Conservation (phyloP, 2,329 filamentous ascomycete genomes). For the Xylariaceae sp. region DNA sequence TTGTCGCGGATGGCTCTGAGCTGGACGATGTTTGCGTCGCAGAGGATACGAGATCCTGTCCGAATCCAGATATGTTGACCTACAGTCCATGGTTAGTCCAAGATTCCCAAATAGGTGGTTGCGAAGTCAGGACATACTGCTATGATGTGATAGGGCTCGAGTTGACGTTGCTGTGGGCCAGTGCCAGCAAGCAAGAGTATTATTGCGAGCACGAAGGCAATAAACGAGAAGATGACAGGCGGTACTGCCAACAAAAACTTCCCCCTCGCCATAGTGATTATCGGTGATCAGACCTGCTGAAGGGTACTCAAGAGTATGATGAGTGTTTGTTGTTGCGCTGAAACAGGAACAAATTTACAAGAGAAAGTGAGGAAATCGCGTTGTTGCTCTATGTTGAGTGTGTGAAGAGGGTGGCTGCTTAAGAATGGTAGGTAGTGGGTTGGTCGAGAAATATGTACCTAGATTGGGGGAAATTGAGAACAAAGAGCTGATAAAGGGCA, state of each 20-base stretch:
- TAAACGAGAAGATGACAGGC: slow-evolving; percentile 27
- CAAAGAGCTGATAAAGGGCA: too few species aligned
- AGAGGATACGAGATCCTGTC: slow-evolving; percentile 36
- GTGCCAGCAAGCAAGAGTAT: slow-evolving; percentile 39
- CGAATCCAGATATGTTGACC: slow-evolving; percentile 43
- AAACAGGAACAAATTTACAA: too few species aligned
- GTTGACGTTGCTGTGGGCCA: slow-evolving; percentile 32
- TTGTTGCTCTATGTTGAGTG: too few species aligned
- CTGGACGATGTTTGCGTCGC: slow-evolving; percentile 21
- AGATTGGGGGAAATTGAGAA: too few species aligned
- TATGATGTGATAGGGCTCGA: slow-evolving; percentile 40
- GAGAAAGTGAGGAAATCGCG: too few species aligned
- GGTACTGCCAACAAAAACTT: background rate
- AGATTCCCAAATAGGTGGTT: background rate
- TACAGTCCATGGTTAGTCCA: slow-evolving; percentile 14
- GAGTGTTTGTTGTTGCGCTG: too few species aligned
- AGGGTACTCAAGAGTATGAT: too few species aligned
- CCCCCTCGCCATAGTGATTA: too few species aligned
- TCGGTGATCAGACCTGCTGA: too few species aligned
- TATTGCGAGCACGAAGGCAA: slow-evolving; percentile 36
- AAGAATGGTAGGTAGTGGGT: too few species aligned
- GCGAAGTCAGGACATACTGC: slow-evolving; percentile 29
- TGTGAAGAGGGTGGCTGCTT: too few species aligned
- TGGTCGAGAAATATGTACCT: too few species aligned
- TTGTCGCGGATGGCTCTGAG: slow-evolving; percentile 24